These are phyloP conservation scores for Entoloma clypeatum DNA, from an alignment of 1,284 basidiomycete genomes.

Conservation along the genomic window DNA sequence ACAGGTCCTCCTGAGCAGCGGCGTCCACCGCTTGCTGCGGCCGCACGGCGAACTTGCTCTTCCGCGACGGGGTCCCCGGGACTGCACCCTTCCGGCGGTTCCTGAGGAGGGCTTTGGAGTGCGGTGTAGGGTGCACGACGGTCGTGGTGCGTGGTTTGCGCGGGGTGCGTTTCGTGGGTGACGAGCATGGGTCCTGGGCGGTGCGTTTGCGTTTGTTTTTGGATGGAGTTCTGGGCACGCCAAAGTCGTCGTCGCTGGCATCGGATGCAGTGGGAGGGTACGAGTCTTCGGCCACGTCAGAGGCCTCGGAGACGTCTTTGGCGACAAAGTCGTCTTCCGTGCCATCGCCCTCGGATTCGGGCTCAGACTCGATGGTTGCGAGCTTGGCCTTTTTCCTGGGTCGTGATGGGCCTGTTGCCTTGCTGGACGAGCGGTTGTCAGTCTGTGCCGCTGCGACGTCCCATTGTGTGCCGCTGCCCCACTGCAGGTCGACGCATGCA, in stretches of 20 bases:
- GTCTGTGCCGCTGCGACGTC: slow-evolving; percentile 17
- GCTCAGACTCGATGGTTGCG: slow-evolving; percentile 11
- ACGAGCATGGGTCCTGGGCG: slow-evolving; percentile 7
- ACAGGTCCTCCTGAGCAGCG: slow-evolving; percentile 36
- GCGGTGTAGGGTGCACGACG: slow-evolving; percentile 59
- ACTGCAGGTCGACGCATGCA: slow-evolving; percentile 11
- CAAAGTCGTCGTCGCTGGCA: slow-evolving; percentile 14
- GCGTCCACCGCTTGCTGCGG: slow-evolving; percentile 31
- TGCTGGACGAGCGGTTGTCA: neutral
- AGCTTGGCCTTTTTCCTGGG: slow-evolving; percentile 16
- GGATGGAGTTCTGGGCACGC: slow-evolving; percentile 35
- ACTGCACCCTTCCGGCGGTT: slow-evolving; percentile 27
- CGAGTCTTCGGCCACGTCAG: too few relatives aligned
- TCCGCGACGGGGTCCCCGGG: slow-evolving; percentile 10
- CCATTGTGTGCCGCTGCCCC: slow-evolving; percentile 20
- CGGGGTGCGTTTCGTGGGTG: slow-evolving; percentile 24
- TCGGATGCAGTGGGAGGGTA: too few relatives aligned
- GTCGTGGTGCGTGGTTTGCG: slow-evolving; percentile 26
- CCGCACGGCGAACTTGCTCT: slow-evolving; percentile 29
- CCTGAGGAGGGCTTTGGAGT: slow-evolving; percentile 57
- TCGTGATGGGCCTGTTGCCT: neutral
- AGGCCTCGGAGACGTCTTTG: slow-evolving; percentile 3
- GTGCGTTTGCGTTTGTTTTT: slow-evolving; percentile 32
- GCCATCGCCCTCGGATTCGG: slow-evolving; percentile 17
- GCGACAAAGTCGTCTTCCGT: slow-evolving; percentile 24